Evolutionary conservation across 2,329 filamentous ascomycete species (phyloP), one percentile per base, ranked within the genome.

Genomic region (Fusarium hostae): DNA sequence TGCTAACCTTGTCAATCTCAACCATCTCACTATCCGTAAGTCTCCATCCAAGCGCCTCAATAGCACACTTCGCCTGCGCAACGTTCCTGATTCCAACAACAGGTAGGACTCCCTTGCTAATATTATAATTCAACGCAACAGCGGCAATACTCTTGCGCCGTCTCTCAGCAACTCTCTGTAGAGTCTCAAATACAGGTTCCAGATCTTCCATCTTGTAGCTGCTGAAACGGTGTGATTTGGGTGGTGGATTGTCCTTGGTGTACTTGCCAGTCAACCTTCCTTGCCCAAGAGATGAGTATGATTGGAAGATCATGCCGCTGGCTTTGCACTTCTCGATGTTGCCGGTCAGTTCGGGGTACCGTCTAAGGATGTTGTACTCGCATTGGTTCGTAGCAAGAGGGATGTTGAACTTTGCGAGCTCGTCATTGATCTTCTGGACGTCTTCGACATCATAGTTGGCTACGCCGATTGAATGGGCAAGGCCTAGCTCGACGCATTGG

Each of bases 361-460:
- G 63, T 1, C 66, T 63, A 3, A 68, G 18, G 10, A 68, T 39
- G 13, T 28, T 68, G 16, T 67, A 68, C 18, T 67, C 66, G 57
- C 63, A 68, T 35, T 68, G 66, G 3, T 68, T 68, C 0, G 63
- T 63, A 0, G 66, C 66, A 5, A 68, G 51, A 2, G 66, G 66
- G 0, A 68, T 54, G 11, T 68, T 68, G 32, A 68, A 68, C 32
- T 68, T 68, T 6, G 66, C 66, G 0, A 68, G 57, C 30, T 68
- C 66, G 5, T 63, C 63, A 8, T 48, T 51, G 18, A 68, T 63
- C 15, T 37, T 48, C 2, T 63, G 45, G 1, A 63, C 43, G 8
- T 68, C 51, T 7, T 68, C 41, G 0, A 63, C 39, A 3, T 39
- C 16, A 12, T 58, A 67, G n/a, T 68, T 68, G 30, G 66, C 63